Evolutionary conservation across 2,329 filamentous ascomycete species (phyloP).

Genomic region (Septoria linicola): DNA sequence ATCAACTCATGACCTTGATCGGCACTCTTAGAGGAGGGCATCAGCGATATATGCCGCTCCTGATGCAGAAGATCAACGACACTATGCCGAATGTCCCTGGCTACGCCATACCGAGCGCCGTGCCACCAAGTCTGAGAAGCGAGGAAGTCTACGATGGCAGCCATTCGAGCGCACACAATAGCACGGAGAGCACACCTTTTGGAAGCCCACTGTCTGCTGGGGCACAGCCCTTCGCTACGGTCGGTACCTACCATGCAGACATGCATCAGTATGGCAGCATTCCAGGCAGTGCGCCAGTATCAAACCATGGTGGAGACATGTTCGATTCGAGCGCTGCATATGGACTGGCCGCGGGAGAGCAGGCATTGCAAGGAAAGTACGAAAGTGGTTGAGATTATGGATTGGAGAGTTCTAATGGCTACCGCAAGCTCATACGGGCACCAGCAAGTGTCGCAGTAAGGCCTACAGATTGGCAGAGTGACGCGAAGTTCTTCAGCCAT

Average conservation of each 20-base stretch:
- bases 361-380: constrained; percentile 6
- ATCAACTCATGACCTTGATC: constrained; percentile 65
- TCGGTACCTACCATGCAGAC: constrained; percentile 3
- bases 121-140: constrained; percentile 27
- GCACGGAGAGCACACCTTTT: constrained; percentile 33
- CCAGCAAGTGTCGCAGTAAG: background rate
- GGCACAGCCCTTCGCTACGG: constrained; percentile 15
- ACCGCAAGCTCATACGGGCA: background rate
- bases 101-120: constrained; percentile 29
- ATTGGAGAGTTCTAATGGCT: background rate
- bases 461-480: background rate
- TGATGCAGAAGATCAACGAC: constrained; percentile 74
- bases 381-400: constrained; percentile 3
- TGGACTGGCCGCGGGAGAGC: constrained; percentile 5
- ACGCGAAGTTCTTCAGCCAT: too few relatives aligned
- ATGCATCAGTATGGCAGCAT: constrained; percentile 8
- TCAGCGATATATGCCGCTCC: constrained; percentile 71
- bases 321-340: constrained; percentile 9
- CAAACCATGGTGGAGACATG: background rate
- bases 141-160: constrained; percentile 35
- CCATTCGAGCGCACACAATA: constrained; percentile 33
- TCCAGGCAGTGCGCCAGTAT: constrained; percentile 3
- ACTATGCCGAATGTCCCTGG: constrained; percentile 34
- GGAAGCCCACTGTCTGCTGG: constrained; percentile 30
- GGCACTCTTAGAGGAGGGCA: constrained; percentile 72